phyloP scores from a whole-genome alignment of 352 stramenopile genomes.

The Peronosclerospora sorghi region DNA sequence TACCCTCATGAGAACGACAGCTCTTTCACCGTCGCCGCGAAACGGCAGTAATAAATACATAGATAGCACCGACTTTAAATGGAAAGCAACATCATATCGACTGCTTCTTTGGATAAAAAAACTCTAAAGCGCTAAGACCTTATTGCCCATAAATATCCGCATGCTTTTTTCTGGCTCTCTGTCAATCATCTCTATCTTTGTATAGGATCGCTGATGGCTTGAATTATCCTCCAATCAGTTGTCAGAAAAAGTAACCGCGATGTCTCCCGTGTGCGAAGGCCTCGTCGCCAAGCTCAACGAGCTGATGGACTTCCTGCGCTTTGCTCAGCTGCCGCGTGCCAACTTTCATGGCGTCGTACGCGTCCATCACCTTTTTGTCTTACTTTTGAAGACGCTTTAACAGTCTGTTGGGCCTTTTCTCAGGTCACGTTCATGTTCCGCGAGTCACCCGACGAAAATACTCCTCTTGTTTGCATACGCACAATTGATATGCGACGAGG shows the following conservation, averaged over 20 bases:
- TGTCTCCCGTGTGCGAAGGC: slow-evolving; percentile 43
- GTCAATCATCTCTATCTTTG: no score
- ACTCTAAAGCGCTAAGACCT: no score
- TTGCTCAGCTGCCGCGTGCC: slow-evolving; percentile 29
- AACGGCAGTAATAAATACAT: no score
- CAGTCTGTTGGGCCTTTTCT: neutral
- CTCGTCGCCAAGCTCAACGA: slow-evolving; percentile 73
- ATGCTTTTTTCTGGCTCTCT: no score
- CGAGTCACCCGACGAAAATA: slow-evolving; percentile 24
- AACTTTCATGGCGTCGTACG: slow-evolving; percentile 53
- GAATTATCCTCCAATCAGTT: no score
- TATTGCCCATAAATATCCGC: no score
- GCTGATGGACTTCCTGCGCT: slow-evolving; percentile 78
- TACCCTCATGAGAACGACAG: no score
- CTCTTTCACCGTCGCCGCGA: no score
- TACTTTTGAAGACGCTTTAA: neutral
- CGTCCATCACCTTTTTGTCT: neutral
- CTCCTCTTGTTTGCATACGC: slow-evolving; percentile 52
- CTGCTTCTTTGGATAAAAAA: no score
- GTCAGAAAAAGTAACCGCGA: neutral
- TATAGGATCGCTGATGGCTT: no score
- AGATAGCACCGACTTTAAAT: no score
- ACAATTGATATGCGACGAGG: slow-evolving; percentile 68
- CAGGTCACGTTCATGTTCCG: slow-evolving; percentile 81
- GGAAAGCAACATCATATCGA: no score